These are phyloP conservation scores for Przewalskia tangutica DNA, from an alignment of 257 asterid species.

Conservation along the genomic window DNA sequence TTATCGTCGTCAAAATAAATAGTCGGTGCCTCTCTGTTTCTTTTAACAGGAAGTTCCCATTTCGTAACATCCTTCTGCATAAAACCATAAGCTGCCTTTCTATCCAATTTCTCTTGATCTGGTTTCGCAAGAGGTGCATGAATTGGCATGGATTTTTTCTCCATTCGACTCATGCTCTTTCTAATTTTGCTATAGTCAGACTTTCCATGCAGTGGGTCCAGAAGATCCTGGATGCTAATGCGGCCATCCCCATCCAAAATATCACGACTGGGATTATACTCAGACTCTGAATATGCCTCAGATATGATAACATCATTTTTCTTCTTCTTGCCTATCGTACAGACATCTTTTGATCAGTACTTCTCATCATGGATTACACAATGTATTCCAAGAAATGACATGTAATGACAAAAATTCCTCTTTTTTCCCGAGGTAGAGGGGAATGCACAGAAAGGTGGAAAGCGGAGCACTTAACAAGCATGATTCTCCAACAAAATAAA, in stretches of 20 bases:
- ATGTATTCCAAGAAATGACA: neutral
- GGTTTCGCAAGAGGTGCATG: slow-evolving; percentile 60
- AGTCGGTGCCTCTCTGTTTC: slow-evolving; percentile 85
- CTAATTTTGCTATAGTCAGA: slow-evolving; percentile 46
- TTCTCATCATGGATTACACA: neutral
- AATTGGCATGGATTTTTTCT: slow-evolving; percentile 41
- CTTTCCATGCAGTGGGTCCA: slow-evolving; percentile 58
- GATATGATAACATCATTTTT: slow-evolving; percentile 38
- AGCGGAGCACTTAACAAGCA: neutral
- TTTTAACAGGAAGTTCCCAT: slow-evolving; percentile 80
- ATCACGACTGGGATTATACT: slow-evolving; percentile 67
- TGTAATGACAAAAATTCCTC: neutral
- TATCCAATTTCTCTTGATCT: slow-evolving; percentile 54
- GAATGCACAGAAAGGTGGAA: neutral
- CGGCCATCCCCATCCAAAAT: slow-evolving; percentile 60
- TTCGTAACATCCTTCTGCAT: slow-evolving; percentile 59
- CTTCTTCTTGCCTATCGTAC: slow-evolving; percentile 43
- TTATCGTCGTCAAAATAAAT: slow-evolving; percentile 61
- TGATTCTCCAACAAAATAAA: neutral
- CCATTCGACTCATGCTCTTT: slow-evolving; percentile 39
- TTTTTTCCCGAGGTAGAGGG: no score
- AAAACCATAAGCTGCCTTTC: slow-evolving; percentile 51
- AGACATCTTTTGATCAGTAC: slow-evolving; percentile 4
- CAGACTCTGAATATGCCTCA: slow-evolving; percentile 91
- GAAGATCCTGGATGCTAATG: slow-evolving; percentile 61